A percentile compares a stretch with the other conserved stretches of the same genome.
Evolutionary conservation across 805 yeast species (phyloP).

Genomic region (Starmerella apis): DNA sequence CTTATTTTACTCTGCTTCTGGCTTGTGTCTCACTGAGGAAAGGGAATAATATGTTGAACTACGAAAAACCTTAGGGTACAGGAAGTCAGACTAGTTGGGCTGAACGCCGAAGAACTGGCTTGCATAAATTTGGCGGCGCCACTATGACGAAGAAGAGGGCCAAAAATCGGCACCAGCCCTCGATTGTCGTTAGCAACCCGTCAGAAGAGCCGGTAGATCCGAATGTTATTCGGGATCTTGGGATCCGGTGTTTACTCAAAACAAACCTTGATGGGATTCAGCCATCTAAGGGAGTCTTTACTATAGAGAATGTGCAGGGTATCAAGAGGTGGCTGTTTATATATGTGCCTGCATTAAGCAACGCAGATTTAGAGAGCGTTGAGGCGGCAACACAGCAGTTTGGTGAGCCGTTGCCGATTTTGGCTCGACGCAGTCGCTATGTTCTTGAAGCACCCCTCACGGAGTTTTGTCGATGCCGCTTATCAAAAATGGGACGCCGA

Average conservation of each 20-base stretch:
- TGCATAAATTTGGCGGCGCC: too few species aligned
- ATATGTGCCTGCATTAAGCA: constrained; percentile 6
- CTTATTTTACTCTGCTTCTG: too few species aligned
- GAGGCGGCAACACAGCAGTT: background rate
- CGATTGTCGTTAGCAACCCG: background rate
- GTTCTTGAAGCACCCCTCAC: background rate
- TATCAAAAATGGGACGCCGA: background rate
- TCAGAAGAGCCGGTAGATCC: background rate
- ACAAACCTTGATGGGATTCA: background rate
- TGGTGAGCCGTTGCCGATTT: background rate
- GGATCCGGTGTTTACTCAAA: background rate
- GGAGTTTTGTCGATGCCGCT: background rate
- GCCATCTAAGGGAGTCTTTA: background rate
- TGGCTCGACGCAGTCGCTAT: background rate
- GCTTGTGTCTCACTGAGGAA: too few species aligned
- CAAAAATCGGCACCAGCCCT: background rate
- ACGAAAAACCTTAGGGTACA: background rate
- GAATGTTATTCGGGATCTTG: constrained; percentile 6
- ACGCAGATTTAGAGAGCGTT: background rate
- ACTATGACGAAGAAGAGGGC: background rate
- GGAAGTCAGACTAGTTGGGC: too few species aligned
- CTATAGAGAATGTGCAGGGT: background rate
- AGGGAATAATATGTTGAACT: background rate
- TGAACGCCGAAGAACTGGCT: too few species aligned
- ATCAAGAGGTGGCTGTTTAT: constrained; percentile 12